These are phyloP conservation scores for Jamesozyma gamospora DNA, from an alignment of 805 yeast species.

Conservation along the genomic window DNA sequence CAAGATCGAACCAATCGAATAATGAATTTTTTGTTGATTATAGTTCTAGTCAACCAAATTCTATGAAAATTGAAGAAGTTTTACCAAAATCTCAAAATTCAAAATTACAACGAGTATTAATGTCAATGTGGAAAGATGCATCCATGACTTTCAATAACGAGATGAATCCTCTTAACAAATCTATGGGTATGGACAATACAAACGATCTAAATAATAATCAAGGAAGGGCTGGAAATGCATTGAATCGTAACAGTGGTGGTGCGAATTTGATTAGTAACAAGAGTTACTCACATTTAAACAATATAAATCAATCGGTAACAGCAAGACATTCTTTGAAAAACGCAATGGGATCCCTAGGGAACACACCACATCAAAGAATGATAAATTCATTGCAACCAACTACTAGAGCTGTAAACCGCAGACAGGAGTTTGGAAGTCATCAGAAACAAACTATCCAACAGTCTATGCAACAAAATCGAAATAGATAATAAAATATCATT, in stretches of 20 bases:
- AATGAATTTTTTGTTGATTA: slow-evolving; percentile 3
- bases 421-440: slow-evolving; percentile 18
- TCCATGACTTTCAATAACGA: slow-evolving; percentile 18
- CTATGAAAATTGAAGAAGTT: slow-evolving; percentile 10
- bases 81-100: slow-evolving; percentile 13
- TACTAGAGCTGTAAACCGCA: slow-evolving; percentile 34
- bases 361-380: slow-evolving; percentile 20
- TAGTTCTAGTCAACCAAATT: slow-evolving; percentile 1
- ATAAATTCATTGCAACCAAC: slow-evolving; percentile 30
- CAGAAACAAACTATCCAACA: slow-evolving; percentile 7
- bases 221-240: background rate
- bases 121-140: slow-evolving; percentile 26
- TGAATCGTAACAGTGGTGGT: background rate
- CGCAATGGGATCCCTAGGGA: slow-evolving; percentile 9
- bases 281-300: slow-evolving; percentile 1
- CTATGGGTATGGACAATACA: slow-evolving; percentile 3
- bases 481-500: background rate
- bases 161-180: slow-evolving; percentile 16
- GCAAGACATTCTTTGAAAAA: slow-evolving; percentile 7
- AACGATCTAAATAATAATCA: slow-evolving; percentile 1
- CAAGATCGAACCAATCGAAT: slow-evolving; percentile 1
- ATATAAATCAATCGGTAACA: background rate
- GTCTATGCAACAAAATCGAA: background rate
- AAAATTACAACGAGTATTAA: slow-evolving; percentile 18
- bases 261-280: background rate